phyloP scores from a whole-genome alignment of 495 filamentous ascomycete genomes.

The Penicillium cosmopolitanum region DNA sequence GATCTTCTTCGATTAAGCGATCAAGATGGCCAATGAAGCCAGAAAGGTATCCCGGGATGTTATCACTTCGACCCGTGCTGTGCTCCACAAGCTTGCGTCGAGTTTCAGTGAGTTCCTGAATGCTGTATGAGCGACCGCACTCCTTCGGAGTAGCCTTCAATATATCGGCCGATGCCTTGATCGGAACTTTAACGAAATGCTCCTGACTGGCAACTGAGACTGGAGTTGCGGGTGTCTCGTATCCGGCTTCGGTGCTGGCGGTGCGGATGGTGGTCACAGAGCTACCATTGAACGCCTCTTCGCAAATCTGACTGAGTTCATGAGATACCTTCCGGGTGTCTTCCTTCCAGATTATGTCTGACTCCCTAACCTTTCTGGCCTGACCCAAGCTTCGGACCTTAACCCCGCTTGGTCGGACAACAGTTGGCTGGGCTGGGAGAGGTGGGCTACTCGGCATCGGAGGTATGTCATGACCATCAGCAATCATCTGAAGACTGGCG shows the following conservation, averaged over 20 bases:
- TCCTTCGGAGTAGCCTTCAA: constrained; percentile 9
- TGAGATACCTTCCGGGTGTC: constrained; percentile 68
- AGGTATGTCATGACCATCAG: constrained; percentile 20
- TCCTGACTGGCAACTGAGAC: constrained; percentile 44
- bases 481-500: constrained; percentile 32
- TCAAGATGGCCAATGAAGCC: constrained; percentile 66
- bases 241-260: constrained; percentile 44
- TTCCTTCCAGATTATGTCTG: constrained; percentile 57
- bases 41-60: constrained; percentile 52
- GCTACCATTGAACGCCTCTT: constrained; percentile 81
- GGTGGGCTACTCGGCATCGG: constrained; percentile 37
- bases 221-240: constrained; percentile 58
- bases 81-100: constrained; percentile 58
- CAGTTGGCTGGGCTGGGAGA: constrained; percentile 44
- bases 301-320: constrained; percentile 69
- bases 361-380: constrained; percentile 44
- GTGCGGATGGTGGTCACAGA: constrained; percentile 56
- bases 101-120: constrained; percentile 58
- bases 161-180: constrained; percentile 4
- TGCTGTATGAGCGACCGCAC: constrained; percentile 43
- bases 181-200: constrained; percentile 19
- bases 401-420: constrained; percentile 38
- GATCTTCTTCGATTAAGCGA: constrained; percentile 58
- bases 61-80: constrained; percentile 38
- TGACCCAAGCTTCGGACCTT: constrained; percentile 32